Evolutionary conservation across 176 grass and related monocot species (phyloP), one percentile per base, ranked within the genome.

Genomic region (Luzula sylvatica): DNA sequence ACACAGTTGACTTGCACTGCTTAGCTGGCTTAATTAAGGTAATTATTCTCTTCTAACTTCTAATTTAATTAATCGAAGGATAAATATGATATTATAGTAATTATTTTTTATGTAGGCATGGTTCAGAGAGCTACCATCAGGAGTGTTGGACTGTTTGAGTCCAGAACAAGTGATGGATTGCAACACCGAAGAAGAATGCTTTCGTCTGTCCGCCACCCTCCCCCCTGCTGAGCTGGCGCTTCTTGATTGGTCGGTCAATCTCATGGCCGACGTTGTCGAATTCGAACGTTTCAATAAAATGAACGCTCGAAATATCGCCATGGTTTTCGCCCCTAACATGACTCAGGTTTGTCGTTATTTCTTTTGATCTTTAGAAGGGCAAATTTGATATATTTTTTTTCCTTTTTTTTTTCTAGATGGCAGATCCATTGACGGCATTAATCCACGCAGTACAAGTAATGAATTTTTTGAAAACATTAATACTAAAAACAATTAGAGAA

Each of bases 281-380:
- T 67, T 78, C 26, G 90, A 95, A 61, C 79, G 70, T 14, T 55
- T 72, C 66, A 95, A 95, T 58, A 95, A 95, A 66, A 95, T 95
- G 90, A 89, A 95, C 52, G 90, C 90, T 38, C 43, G 84, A 55
- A 95, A 85, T 15, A 78, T 95, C 8, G 90, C 90, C 15, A 95
- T 87, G 77, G 90, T 95, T 78, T 95, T 95, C 64, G 90, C 90
- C 5, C 90, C 90, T 11, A 95, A 95, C 72, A 95, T 95, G 90
- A 89, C 90, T 78, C 80, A 88, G 90, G 90, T 95, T 78, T 50
- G 35, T 61, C 35, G 26, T 46, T n/a, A 55, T 38, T 29, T 8
- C 7, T 25, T 55, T 28, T 25, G 30, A n/a, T 22, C 58, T 13
- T 17, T 55, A 23, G 47, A 35, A 35, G 30, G 30, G 30, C 9